Conservation (phyloP, 805 yeast species). For the Yamadazyma scolyti region DNA sequence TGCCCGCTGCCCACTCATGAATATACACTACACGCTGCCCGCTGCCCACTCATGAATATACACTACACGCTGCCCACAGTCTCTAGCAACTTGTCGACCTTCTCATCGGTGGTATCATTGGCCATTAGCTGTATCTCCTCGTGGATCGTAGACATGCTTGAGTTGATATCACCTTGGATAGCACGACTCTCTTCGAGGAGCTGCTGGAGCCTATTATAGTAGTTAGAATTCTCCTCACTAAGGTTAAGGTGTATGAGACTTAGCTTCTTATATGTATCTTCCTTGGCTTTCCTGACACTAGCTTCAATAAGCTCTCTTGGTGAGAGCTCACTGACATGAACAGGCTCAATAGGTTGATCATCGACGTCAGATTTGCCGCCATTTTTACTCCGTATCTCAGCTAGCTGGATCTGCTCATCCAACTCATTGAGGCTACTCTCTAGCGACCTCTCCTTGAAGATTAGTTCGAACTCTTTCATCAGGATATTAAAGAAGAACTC, state of each 20-base stretch:
- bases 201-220: constrained; percentile 18
- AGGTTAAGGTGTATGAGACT: constrained; percentile 34
- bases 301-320: constrained; percentile 33
- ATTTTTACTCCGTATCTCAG: constrained; percentile 25
- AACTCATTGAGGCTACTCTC: constrained; percentile 42
- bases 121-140: constrained; percentile 17
- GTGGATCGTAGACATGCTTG: constrained; percentile 18
- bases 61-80: too few species aligned
- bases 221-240: constrained; percentile 29
- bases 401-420: constrained; percentile 45
- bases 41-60: too few species aligned
- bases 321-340: constrained; percentile 23
- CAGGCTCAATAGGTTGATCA: constrained; percentile 25
- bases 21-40: too few species aligned
- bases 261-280: constrained; percentile 23
- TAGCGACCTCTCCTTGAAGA: constrained; percentile 46
- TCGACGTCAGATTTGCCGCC: constrained; percentile 10
- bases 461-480: constrained; percentile 50
- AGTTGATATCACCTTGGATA: constrained; percentile 17
- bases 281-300: constrained; percentile 17
- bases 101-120: constrained; percentile 15
- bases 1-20: too few species aligned
- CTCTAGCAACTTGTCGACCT: constrained; percentile 22
- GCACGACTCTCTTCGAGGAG: constrained; percentile 18
- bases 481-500: constrained; percentile 50